phyloP scores from a whole-genome alignment of 2,329 filamentous ascomycete species.

The Colletotrichum orbiculare region DNA sequence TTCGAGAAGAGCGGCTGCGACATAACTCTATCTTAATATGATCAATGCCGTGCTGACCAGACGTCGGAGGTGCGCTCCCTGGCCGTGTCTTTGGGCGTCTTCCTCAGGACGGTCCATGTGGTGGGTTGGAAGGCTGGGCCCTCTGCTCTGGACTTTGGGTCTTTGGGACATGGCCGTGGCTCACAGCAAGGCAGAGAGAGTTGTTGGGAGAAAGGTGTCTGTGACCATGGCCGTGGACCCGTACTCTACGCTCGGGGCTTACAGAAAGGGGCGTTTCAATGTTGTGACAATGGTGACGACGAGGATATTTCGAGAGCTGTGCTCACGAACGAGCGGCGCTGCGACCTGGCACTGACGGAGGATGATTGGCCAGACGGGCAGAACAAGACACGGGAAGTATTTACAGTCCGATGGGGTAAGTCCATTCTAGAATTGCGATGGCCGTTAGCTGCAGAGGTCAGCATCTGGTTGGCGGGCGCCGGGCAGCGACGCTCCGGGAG shows the following conservation, averaged over 20 bases:
- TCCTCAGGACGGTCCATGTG: conserved; percentile 18
- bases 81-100: conserved; percentile 27
- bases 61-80: conserved; percentile 28
- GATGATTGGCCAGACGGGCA: conserved; percentile 24
- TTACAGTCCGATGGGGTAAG: conserved; percentile 35
- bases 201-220: neutral
- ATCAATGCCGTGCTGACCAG: conserved; percentile 27
- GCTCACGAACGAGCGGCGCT: conserved; percentile 29
- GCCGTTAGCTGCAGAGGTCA: conserved; percentile 25
- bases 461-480: conserved; percentile 14
- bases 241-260: conserved; percentile 35
- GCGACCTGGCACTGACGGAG: conserved; percentile 7
- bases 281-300: conserved; percentile 34
- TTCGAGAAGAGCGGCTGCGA: conserved; percentile 26
- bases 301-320: conserved; percentile 34
- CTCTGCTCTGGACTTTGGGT: neutral
- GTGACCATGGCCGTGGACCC: conserved; percentile 16
- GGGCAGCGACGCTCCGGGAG: conserved; percentile 5
- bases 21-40: conserved; percentile 35
- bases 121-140: neutral
- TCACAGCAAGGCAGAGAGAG: neutral
- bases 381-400: conserved; percentile 16
- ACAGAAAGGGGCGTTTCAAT: conserved; percentile 34
- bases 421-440: conserved; percentile 35
- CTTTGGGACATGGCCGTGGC: conserved; percentile 14